Base-by-base conservation (phyloP, 371 early-diverging fungal species). In the Mucor irregularis region DNA sequence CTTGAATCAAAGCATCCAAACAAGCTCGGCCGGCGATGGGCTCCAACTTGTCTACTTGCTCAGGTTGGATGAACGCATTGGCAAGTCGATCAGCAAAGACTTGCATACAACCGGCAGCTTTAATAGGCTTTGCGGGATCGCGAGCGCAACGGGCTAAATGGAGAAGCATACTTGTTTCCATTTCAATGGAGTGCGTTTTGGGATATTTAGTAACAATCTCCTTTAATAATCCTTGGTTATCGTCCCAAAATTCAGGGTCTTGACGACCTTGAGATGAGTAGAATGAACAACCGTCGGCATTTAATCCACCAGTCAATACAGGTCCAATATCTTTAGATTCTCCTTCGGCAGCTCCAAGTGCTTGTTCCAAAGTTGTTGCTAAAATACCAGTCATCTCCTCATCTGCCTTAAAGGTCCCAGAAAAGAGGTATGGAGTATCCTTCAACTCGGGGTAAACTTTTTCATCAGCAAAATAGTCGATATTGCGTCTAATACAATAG, bases 151-250 rank as follows among this genome's bases (percentile, higher is more conserved):
- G 63, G 13, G 96, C 95, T 30, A 96, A 65, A 61, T 96, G 96
- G 74, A 89, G 88, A 34, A 97, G 62, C 83, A 85, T 86, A 49
- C 85, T 91, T 0, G 88, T 85, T 70, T 97, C 98, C 98, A 97
- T 97, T 70, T 97, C 96, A 17, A 96, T 68, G 0, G 90, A 89
- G 47, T 81, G 67, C 0, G 85, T 84, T 13, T 76, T 70, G 14
- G 90, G 91, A 53, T 85, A 77, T n/a, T 66, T 58, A 0, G 48
- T 52, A 26, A 88, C 28, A 28, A 82, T 65, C 4, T 73, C 55
- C 5, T 68, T 62, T 30, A 97, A 60, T 8, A 95, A 68, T 2
- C 64, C 50, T 13, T 80, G 68, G 71, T 96, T 97, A 34, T 77
- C 79, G 63, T 96, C 98, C 69, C 79, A 71, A 66, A 96, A 96